Base-by-base conservation (phyloP, 306 rosid species). In the Prunus mume region DNA sequence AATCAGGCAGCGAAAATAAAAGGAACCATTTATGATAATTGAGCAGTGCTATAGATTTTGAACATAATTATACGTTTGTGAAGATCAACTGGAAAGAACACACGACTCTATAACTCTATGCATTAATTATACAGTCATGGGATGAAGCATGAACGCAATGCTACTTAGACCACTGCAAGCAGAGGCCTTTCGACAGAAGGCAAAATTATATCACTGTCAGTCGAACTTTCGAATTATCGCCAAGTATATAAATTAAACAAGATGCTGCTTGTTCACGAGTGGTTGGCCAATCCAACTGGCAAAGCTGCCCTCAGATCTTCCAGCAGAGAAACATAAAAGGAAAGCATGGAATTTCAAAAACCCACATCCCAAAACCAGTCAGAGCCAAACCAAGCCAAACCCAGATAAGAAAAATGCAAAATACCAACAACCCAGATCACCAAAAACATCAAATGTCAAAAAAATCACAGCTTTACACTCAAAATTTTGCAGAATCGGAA, bases 191-290 rank as follows among this genome's bases (percentile, higher is more conserved):
- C 38, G 18, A 30, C 27, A 58, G 50, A 50, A 15, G 28, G 6
- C 69, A 55, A 61, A 68, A 57, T 32, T 22, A 41, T 64, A 74
- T 75, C 28, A 72, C 69, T 8, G 28, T 54, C 12, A 34, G 70
- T 63, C 82, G 80, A 86, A 82, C 80, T 71, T 71, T 77, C 71
- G 57, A 85, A 85, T 77, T 18, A 76, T 68, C 68, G 47, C 27
- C 56, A 73, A 78, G 63, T 61, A 63, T 41, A 68, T 24, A 24
- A 72, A 41, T 14, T 50, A 12, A 24, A 57, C 41, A 72, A 46
- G 46, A 22, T 57, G 20, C 28, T 30, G 55, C 17, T 57, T 72
- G 24, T 56, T 38, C 12, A 72, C 65, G 15, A 54, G 3, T 57
- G 34, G 38, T 28, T 57, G 55, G 38, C 75, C 64, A 87, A 72